Base-by-base conservation (phyloP, 2,329 filamentous ascomycete species). In the Orbilia brochopaga region DNA sequence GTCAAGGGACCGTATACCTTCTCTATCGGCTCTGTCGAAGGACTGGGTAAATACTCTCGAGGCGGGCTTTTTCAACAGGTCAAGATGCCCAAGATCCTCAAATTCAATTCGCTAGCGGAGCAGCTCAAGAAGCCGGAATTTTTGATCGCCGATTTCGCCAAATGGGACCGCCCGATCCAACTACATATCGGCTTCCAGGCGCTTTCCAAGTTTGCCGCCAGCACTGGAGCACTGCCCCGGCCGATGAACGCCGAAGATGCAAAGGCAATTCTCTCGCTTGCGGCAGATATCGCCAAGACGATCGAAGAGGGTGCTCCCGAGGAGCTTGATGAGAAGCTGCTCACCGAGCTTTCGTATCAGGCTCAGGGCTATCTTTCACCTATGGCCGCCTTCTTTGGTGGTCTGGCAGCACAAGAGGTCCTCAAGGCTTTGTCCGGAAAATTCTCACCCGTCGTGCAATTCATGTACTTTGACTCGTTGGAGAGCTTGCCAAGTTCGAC, bases 1-100 rank as follows among this genome's bases (percentile, higher is more conserved):
- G 92, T 97, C 55, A 97, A 96, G 82, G 94, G 90, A 0, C 94
- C 94, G 2, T 99, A 97, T 80, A 96, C 92, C 7, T 99, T 99
- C 81, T 94, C 91, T 13, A 97, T 99, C 76, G 94, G 93, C 46
- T 91, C 97, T 79, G 91, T 97, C 8, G 88, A 87, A 4, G 84
- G 97, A 37, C 66, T 74, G 13, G 94, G 94, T 37, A 85, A 90
- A 77, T 99, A 99, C 82, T 83, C 90, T 82, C 86, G 90, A 57
- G 93, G 93, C 52, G 94, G 94, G 72, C 86, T 96, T 69, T 99
- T 90, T 80, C 89, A 90, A 42, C 94, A 99, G 80, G 94, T 97
- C 80, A 99, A 97, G 85, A 97, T 97, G 93, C 94, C 94, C 56
- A 96, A 94, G 82, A 86, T 91, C 61, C 81, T 97, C 77, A 86